These are phyloP conservation scores for Blastomyces gilchristii DNA, from an alignment of 2,329 filamentous ascomycete genomes.

Conservation along the genomic window DNA sequence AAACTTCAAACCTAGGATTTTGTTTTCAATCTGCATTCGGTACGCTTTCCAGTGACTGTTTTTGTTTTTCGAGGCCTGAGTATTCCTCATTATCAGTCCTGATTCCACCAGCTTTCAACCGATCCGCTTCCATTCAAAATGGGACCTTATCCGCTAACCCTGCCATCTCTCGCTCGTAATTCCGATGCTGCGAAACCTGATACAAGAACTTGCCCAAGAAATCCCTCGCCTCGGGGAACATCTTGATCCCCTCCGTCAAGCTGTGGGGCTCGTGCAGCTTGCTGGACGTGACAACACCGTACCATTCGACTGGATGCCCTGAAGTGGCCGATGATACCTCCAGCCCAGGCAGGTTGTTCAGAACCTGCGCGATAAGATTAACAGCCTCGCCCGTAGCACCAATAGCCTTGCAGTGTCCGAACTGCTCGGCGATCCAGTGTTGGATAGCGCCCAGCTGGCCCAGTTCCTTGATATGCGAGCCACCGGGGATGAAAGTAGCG, in stretches of 20 bases:
- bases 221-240: constrained; percentile 56
- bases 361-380: constrained; percentile 46
- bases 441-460: constrained; percentile 59
- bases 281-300: constrained; percentile 64
- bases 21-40: neutral
- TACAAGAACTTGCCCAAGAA: constrained; percentile 64
- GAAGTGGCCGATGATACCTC: constrained; percentile 40
- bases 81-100: neutral
- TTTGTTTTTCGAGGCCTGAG: neutral
- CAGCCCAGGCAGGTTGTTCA: constrained; percentile 39
- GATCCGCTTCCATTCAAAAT: constrained; percentile 41
- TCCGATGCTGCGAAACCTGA: constrained; percentile 60
- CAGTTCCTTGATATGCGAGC: constrained; percentile 47
- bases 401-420: constrained; percentile 71
- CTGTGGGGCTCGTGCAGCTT: constrained; percentile 44
- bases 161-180: constrained; percentile 63
- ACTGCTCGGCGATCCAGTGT: constrained; percentile 70
- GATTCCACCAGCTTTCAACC: neutral
- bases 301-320: constrained; percentile 52
- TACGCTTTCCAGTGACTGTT: neutral
- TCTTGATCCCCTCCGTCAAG: constrained; percentile 51
- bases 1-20: neutral
- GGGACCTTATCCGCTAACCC: constrained; percentile 58
- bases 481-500: constrained; percentile 61
- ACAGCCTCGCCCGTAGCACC: constrained; percentile 65